phyloP scores from a whole-genome alignment of 2,329 filamentous ascomycete genomes.

The Stagonosporopsis tanaceti region DNA sequence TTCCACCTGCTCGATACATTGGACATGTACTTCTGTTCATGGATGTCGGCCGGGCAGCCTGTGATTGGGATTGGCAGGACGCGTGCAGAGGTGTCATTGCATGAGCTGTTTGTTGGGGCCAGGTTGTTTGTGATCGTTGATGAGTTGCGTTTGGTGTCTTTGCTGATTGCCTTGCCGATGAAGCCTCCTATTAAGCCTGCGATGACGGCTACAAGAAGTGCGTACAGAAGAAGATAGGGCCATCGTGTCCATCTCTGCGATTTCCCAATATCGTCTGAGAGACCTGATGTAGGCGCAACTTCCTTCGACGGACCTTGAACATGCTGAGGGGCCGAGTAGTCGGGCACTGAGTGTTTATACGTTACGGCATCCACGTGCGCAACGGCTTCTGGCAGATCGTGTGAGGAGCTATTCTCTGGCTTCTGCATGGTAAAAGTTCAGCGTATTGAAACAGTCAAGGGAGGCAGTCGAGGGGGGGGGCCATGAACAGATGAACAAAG shows the following conservation, averaged over 20 bases:
- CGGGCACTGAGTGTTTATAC: too few species aligned
- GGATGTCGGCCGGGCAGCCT: not conserved
- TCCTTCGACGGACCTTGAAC: too few species aligned
- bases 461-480: not conserved
- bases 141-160: not conserved
- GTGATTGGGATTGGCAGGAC: not conserved
- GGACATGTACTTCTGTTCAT: not conserved
- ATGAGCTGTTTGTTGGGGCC: not conserved
- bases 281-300: too few species aligned
- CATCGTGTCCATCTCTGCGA: not conserved
- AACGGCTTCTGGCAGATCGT: not conserved
- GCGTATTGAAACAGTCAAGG: not conserved
- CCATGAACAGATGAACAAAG: not conserved
- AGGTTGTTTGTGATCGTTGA: not conserved
- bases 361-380: not conserved
- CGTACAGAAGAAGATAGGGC: constrained; percentile 4
- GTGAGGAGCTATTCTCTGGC: not conserved
- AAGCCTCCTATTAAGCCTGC: constrained; percentile 20
- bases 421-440: not conserved
- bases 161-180: constrained; percentile 10
- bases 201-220: constrained; percentile 6
- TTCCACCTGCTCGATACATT: not conserved
- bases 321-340: too few species aligned
- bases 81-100: not conserved
- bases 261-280: not conserved